Conservation (phyloP, 257 asterid genomes). For the Nicotiana knightiana region DNA sequence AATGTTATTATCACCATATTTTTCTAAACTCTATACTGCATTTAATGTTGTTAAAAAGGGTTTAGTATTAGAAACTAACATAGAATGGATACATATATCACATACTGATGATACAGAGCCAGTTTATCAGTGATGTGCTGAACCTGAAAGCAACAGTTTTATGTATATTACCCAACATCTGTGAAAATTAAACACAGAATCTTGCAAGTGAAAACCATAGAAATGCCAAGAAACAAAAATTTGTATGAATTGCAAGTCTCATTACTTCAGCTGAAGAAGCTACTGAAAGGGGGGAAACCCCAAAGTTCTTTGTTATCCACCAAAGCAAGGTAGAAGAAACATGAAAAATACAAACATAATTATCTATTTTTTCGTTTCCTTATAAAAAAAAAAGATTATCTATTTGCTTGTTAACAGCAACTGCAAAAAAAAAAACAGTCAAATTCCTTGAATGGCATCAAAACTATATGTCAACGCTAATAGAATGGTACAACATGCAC, state of each 20-base stretch:
- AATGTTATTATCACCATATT: neutral
- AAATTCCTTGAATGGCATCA: neutral
- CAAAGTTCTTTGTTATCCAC: neutral
- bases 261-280: neutral
- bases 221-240: neutral
- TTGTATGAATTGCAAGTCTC: neutral
- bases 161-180: neutral
- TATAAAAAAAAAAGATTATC: neutral
- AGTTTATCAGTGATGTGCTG: neutral
- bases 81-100: no score
- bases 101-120: neutral
- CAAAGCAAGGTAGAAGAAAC: neutral
- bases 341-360: neutral
- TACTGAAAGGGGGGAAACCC: neutral
- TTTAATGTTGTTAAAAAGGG: neutral
- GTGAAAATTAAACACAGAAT: neutral
- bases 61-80: neutral
- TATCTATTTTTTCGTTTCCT: neutral
- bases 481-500: neutral
- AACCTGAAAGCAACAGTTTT: neutral
- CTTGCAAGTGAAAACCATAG: neutral
- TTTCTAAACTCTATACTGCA: neutral
- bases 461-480: neutral
- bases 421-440: neutral
- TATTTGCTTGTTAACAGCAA: neutral